These are phyloP conservation scores for Diaporthe destruens DNA, from an alignment of 2,329 filamentous ascomycete genomes.

Conservation along the genomic window DNA sequence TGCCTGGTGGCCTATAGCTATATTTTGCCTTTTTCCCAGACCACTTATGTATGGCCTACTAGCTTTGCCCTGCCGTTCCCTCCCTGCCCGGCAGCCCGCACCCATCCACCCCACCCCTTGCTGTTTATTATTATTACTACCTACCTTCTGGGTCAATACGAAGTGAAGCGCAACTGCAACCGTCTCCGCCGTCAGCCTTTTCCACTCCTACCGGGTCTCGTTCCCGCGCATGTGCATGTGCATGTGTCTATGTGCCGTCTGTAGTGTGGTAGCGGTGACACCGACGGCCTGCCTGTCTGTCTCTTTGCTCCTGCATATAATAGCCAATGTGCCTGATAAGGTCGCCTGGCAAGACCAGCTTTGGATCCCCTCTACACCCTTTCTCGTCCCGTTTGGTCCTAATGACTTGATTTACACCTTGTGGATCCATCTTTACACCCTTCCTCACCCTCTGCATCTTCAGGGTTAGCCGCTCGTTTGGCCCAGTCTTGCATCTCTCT, in stretches of 20 bases:
- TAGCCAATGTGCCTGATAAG: constrained; percentile 13
- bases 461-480: constrained; percentile 63
- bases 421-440: constrained; percentile 31
- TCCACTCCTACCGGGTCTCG: constrained; percentile 4
- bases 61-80: background rate
- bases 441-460: constrained; percentile 44
- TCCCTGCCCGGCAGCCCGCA: background rate
- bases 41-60: constrained; percentile 1
- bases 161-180: constrained; percentile 58
- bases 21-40: constrained; percentile 3
- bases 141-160: constrained; percentile 46
- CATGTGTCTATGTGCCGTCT: background rate
- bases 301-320: constrained; percentile 3
- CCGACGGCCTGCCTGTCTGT: background rate
- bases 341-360: background rate
- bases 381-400: background rate
- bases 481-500: background rate
- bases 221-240: constrained; percentile 7
- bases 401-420: constrained; percentile 43
- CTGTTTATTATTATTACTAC: constrained; percentile 29
- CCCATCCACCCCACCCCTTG: background rate
- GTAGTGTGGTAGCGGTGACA: constrained; percentile 11
- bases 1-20: background rate
- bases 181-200: constrained; percentile 35
- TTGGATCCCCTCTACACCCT: background rate